A percentile compares a stretch with the other conserved stretches of the same genome.
phyloP scores from a whole-genome alignment of 768 basidiomycete genomes.

The Naematelia encephala region DNA sequence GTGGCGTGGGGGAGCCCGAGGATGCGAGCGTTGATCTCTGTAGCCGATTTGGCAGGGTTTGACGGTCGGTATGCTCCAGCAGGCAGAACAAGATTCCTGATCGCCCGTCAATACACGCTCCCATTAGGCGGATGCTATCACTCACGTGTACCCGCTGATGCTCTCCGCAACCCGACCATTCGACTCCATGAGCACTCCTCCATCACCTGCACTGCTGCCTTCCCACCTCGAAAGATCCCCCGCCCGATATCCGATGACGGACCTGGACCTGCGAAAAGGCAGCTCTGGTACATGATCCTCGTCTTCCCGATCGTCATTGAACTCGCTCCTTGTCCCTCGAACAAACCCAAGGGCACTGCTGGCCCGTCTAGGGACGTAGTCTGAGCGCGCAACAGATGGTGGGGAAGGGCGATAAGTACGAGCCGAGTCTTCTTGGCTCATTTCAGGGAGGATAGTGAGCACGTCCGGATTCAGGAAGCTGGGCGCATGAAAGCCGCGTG shows the following conservation, averaged over 20 bases:
- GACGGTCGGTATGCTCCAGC: slow-evolving; percentile 54
- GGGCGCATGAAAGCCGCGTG: slow-evolving; percentile 28
- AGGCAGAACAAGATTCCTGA: slow-evolving; percentile 55
- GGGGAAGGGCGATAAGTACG: slow-evolving; percentile 19
- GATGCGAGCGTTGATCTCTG: slow-evolving; percentile 68
- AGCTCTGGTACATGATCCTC: slow-evolving; percentile 14
- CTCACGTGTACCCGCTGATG: slow-evolving; percentile 45
- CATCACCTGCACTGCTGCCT: slow-evolving; percentile 30
- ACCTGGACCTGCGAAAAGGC: slow-evolving; percentile 22
- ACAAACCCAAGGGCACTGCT: slow-evolving; percentile 18
- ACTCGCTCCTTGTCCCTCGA: slow-evolving; percentile 4
- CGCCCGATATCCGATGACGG: slow-evolving; percentile 31
- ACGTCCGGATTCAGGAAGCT: slow-evolving; percentile 40
- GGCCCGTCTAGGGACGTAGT: slow-evolving; percentile 16
- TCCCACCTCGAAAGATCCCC: slow-evolving; percentile 27
- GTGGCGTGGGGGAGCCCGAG: slow-evolving; percentile 78
- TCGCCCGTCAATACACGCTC: neutral
- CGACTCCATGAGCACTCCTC: slow-evolving; percentile 44
- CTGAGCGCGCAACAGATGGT: slow-evolving; percentile 9
- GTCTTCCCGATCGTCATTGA: slow-evolving; percentile 11
- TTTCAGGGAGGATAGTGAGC: slow-evolving; percentile 45
- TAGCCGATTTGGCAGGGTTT: slow-evolving; percentile 47
- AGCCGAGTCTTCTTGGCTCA: slow-evolving; percentile 32
- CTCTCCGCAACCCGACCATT: slow-evolving; percentile 36
- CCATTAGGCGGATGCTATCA: neutral